Base-by-base conservation (phyloP, 2,329 filamentous ascomycete species). In the Cladobotryum mycophilum region DNA sequence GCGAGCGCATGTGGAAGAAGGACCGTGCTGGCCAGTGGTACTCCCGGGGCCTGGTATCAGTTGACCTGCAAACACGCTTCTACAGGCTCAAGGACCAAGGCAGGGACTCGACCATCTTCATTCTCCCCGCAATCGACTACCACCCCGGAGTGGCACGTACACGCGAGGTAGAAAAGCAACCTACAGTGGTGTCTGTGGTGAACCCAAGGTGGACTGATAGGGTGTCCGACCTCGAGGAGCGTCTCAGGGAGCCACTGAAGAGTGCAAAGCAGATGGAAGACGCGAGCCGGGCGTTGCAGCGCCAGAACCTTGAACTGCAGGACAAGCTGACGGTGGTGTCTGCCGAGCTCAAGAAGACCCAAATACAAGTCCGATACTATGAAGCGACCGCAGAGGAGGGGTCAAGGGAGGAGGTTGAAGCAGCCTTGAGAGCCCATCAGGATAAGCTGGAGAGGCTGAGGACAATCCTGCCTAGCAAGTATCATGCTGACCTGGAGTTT, bases 21-120 rank as follows among this genome's bases (percentile, higher is more conserved):
- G 53, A 62, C 20, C 57, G 60, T 18, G 62, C 59, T 5, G 64
- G 64, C 0, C 57, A 60, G 4, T 61, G 61, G 17, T 64, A 67
- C 46, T 63, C 68, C n/a, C 63, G 66, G 11, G 76, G 78, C 0
- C 67, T 82, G 15, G 70, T 76, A 1, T 62, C 68, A 17, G 61
- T 80, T 15, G 74, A 81, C 57, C 53, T 81, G 11, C 60, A 56
- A 33, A 79, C 79, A 20, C 68, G 79, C 3, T 81, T 74, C 61
- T 79, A 76, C 60, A 75, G 79, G 15, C 58, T 81, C 20, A 70
- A 72, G 20, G 70, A 69, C 15, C 67, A 67, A 13, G 71, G 72
- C 0, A 56, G 55, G 1, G 62, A 65, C 35, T 68, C 70, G 2
- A 75, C 78, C 44, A 64, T 82, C 52, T 81, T 81, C 58, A 64